These are phyloP conservation scores for Xylaria sp. DNA, from an alignment of 2,329 filamentous ascomycete genomes.

Conservation along the genomic window DNA sequence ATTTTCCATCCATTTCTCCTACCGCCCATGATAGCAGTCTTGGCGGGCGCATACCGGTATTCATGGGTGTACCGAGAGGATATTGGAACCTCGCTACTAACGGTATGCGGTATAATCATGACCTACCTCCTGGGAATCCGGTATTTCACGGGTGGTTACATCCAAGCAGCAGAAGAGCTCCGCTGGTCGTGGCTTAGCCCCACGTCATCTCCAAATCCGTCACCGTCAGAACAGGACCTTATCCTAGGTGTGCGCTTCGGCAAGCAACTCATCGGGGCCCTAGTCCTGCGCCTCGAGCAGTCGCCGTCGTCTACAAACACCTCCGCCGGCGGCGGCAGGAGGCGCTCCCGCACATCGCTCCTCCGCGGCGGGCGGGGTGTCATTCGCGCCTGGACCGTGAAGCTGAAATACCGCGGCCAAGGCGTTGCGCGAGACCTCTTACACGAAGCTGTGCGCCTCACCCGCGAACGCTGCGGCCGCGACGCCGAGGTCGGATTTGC, in stretches of 20 bases:
- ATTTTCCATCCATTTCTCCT: slow-evolving; percentile 66
- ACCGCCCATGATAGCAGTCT: slow-evolving; percentile 50
- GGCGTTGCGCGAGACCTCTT: slow-evolving; percentile 77
- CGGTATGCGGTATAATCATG: slow-evolving; percentile 67
- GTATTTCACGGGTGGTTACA: slow-evolving; percentile 65
- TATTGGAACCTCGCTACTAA: slow-evolving; percentile 60
- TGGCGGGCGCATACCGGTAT: slow-evolving; percentile 52
- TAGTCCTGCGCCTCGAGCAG: slow-evolving; percentile 70
- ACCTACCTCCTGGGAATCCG: slow-evolving; percentile 66
- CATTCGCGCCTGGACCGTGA: slow-evolving; percentile 84
- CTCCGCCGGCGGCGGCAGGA: slow-evolving; percentile 20
- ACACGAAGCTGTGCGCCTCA: slow-evolving; percentile 72
- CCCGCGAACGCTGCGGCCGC: slow-evolving; percentile 70
- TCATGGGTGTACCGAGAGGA: slow-evolving; percentile 46
- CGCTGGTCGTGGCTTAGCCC: slow-evolving; percentile 65
- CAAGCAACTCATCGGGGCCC: slow-evolving; percentile 70
- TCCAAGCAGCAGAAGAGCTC: slow-evolving; percentile 65
- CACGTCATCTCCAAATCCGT: slow-evolving; percentile 23
- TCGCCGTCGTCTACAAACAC: slow-evolving; percentile 28
- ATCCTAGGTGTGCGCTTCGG: slow-evolving; percentile 72
- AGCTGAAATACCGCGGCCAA: slow-evolving; percentile 68
- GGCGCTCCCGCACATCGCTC: slow-evolving; percentile 42
- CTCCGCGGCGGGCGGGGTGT: slow-evolving; percentile 68
- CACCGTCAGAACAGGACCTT: slow-evolving; percentile 54
- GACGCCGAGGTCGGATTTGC: slow-evolving; percentile 75